phyloP scores from a whole-genome alignment of 371 early-diverging fungal species.

The Mortierella sp. region DNA sequence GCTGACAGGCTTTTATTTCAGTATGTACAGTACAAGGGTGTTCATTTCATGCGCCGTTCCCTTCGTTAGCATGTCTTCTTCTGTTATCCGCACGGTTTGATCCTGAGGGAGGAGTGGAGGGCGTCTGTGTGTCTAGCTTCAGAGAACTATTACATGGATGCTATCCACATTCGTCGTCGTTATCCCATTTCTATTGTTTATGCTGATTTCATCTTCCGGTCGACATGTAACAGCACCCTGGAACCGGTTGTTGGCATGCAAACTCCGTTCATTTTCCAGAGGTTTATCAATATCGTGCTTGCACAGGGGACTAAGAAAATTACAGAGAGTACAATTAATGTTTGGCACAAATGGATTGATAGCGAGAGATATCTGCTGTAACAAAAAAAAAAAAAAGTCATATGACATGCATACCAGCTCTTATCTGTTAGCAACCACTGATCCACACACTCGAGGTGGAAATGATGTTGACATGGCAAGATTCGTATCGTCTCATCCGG shows the following conservation, averaged over 20 bases:
- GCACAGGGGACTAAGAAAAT: slow-evolving; percentile 36
- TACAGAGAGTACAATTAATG: background rate
- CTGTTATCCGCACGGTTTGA: too few species aligned
- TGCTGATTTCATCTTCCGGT: background rate
- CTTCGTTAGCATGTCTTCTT: too few species aligned
- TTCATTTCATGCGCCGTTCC: too few species aligned
- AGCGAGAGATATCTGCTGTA: too few species aligned
- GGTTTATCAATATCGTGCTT: slow-evolving; percentile 53
- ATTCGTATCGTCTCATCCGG: slow-evolving; percentile 72
- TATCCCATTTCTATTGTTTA: background rate
- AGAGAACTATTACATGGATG: slow-evolving; percentile 19
- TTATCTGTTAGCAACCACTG: slow-evolving; percentile 67
- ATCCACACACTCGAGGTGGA: slow-evolving; percentile 86
- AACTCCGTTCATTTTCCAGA: slow-evolving; percentile 6
- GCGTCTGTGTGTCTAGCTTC: background rate
- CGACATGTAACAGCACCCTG: background rate
- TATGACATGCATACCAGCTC: slow-evolving; percentile 33
- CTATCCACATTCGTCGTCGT: slow-evolving; percentile 2
- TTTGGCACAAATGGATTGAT: too few species aligned
- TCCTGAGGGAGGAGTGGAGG: too few species aligned
- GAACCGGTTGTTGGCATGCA: background rate
- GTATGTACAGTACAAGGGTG: too few species aligned
- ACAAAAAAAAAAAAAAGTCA: background rate
- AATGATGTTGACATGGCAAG: slow-evolving; percentile 81
- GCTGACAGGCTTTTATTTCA: too few species aligned